A percentile compares a stretch with the other conserved stretches of the same genome.
These are phyloP conservation scores for Vinca minor DNA, from an alignment of 257 asterid genomes.

Conservation along the genomic window DNA sequence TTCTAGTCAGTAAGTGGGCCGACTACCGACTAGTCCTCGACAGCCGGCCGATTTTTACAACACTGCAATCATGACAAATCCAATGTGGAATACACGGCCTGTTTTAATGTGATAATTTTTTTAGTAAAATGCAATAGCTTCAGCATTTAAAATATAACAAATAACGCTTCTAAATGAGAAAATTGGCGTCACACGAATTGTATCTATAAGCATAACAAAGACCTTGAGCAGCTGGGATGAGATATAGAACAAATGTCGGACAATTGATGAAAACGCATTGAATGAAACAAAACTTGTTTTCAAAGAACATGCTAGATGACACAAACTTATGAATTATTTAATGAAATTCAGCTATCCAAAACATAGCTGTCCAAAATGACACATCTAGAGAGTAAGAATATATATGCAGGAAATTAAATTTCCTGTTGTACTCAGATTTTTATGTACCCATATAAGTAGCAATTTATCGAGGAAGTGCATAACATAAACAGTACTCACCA, in stretches of 20 bases:
- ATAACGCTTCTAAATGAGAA: background rate
- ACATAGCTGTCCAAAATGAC: background rate
- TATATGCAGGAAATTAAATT: background rate
- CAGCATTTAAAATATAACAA: background rate
- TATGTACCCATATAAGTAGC: background rate
- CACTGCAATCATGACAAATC: background rate
- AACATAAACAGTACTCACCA: background rate
- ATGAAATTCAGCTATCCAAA: background rate
- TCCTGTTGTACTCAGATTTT: background rate
- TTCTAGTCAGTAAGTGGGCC: too few species aligned
- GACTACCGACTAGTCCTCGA: too few species aligned
- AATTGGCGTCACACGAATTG: too few species aligned
- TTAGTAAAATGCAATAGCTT: background rate
- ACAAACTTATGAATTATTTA: background rate
- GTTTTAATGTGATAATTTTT: background rate
- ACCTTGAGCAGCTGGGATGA: background rate
- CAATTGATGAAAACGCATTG: background rate
- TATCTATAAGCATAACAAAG: background rate
- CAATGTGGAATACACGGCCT: background rate
- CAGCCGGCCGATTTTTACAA: too few species aligned
- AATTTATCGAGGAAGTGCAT: background rate
- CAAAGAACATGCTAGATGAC: background rate
- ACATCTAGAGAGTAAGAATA: too few species aligned
- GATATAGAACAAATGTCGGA: too few species aligned
- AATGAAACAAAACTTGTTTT: background rate